phyloP scores from a whole-genome alignment of 306 rosid species.

The Acacia crassicarpa region DNA sequence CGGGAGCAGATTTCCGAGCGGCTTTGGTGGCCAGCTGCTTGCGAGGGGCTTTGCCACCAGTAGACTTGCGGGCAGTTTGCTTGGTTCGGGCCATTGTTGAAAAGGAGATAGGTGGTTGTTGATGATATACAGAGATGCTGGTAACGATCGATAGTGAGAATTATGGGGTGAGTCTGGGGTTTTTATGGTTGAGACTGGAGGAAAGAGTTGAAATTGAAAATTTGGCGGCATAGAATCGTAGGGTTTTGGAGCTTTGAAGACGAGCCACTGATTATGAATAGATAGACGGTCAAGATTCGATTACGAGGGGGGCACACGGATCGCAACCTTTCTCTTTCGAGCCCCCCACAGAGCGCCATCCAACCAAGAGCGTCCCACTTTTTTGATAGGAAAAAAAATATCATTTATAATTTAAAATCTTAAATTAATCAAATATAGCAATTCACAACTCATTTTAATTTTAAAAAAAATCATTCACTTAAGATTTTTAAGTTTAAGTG shows the following conservation, averaged over 20 bases:
- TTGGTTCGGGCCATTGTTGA: slow-evolving; percentile 37
- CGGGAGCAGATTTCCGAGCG: slow-evolving; percentile 43
- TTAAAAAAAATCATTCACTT: no score
- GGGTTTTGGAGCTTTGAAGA: neutral
- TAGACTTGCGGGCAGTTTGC: slow-evolving; percentile 48
- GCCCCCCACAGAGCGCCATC: neutral
- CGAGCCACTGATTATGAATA: neutral
- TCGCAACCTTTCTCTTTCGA: neutral
- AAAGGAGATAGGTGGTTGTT: neutral
- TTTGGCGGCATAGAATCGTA: neutral
- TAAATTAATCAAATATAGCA: no score
- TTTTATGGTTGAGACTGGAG: slow-evolving; percentile 13
- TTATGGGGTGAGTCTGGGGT: neutral
- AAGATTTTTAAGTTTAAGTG: no score
- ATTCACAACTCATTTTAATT: no score
- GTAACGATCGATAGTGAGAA: neutral
- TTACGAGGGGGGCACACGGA: slow-evolving; percentile 5
- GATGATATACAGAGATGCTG: neutral
- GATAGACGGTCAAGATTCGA: slow-evolving; percentile 12
- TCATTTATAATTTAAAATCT: no score
- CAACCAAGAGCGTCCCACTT: neutral
- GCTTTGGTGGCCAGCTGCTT: slow-evolving; percentile 48
- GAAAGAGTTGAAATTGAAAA: neutral
- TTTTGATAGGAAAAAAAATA: no score
- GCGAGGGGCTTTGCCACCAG: slow-evolving; percentile 47